These are phyloP conservation scores for Penicillium sp. DNA, from an alignment of 2,329 filamentous ascomycete genomes.

Conservation along the genomic window DNA sequence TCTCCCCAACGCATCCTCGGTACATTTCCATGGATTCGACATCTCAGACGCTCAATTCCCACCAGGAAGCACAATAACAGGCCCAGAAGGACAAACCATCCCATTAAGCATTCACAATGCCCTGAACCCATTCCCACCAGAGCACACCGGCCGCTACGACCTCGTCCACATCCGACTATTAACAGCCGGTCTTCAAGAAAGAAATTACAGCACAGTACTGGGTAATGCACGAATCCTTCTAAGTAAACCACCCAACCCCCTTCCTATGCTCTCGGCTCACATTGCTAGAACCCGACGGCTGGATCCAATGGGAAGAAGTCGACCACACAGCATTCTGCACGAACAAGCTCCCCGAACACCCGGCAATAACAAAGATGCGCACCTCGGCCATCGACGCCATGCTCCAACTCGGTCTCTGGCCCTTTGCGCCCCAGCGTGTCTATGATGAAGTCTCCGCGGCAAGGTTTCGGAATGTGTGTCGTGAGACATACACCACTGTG, in stretches of 20 bases:
- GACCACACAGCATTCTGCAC: constrained; percentile 19
- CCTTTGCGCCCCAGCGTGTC: constrained; percentile 10
- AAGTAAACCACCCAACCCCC: constrained; percentile 16
- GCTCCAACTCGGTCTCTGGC: constrained; percentile 11
- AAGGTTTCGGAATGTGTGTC: constrained; percentile 9
- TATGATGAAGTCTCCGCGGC: constrained; percentile 5
- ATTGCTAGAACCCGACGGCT: constrained; percentile 21
- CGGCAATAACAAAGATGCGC: constrained; percentile 6
- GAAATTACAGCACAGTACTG: constrained; percentile 18
- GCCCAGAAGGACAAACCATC: constrained; percentile 8
- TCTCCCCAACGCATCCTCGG: constrained; percentile 4
- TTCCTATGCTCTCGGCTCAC: background rate
- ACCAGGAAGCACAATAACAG: constrained; percentile 7
- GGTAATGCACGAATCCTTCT: constrained; percentile 26
- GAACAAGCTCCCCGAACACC: constrained; percentile 5
- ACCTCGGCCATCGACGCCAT: constrained; percentile 10
- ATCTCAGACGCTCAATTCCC: constrained; percentile 30
- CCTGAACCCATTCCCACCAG: constrained; percentile 23
- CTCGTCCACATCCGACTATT: constrained; percentile 30
- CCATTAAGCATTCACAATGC: constrained; percentile 21
- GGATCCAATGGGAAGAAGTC: constrained; percentile 29
- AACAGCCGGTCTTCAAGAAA: constrained; percentile 24
- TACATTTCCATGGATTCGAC: constrained; percentile 28
- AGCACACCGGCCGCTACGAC: constrained; percentile 28
- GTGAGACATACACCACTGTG: constrained; percentile 11